Evolutionary conservation across 1,284 basidiomycete genomes (phyloP).

Genomic region (Rhodotorula mucilaginosa): DNA sequence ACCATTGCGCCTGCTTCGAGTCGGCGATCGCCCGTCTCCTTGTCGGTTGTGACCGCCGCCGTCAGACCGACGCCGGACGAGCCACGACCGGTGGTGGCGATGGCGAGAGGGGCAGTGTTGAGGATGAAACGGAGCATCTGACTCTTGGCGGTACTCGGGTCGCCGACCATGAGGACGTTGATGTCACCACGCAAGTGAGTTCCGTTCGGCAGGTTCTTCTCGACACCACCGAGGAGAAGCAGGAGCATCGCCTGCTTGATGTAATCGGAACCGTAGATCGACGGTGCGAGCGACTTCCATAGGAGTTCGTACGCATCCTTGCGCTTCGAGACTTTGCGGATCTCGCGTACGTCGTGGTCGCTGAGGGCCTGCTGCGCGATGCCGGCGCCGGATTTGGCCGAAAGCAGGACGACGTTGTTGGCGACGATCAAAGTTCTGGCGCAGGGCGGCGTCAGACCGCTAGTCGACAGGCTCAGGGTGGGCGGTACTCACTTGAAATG

Average conservation of each 20-base stretch:
- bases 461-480: neutral
- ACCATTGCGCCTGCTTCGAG: conserved; percentile 99
- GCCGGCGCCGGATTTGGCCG: conserved; percentile 84
- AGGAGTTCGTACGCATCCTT: conserved; percentile 82
- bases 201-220: conserved; percentile 96
- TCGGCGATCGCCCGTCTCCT: conserved; percentile 90
- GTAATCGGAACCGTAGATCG: conserved; percentile 93
- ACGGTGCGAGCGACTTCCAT: conserved; percentile 92
- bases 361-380: conserved; percentile 91
- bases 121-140: conserved; percentile 96
- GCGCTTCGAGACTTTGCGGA: conserved; percentile 89
- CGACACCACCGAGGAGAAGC: conserved; percentile 88
- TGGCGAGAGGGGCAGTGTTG: conserved; percentile 92
- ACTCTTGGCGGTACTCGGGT: conserved; percentile 96
- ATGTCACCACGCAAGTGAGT: conserved; percentile 99
- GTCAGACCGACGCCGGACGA: conserved; percentile 98
- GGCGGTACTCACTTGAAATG: conserved; percentile 74
- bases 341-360: conserved; percentile 91
- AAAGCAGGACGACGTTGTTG: conserved; percentile 94
- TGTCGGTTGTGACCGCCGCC: conserved; percentile 98
- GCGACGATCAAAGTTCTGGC: conserved; percentile 84
- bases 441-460: neutral
- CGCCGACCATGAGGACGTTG: conserved; percentile 99
- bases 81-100: conserved; percentile 96
- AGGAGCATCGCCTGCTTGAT: conserved; percentile 94